phyloP scores from a whole-genome alignment of 129 eudicot genomes.

The Calendula officinalis region DNA sequence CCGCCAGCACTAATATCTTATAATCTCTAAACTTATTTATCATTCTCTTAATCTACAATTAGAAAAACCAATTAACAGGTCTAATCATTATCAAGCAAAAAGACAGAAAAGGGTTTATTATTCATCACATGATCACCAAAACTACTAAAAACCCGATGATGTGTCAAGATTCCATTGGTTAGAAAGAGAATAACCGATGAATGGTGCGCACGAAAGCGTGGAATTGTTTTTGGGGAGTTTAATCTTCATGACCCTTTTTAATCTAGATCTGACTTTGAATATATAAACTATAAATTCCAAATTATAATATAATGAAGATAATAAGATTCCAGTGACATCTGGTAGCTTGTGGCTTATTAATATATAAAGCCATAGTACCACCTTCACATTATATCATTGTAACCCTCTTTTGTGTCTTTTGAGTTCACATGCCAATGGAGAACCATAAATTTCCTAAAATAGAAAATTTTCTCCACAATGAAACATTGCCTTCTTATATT shows the following conservation, averaged over 20 bases:
- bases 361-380: constrained; percentile 35
- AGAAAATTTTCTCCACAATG: constrained; percentile 44
- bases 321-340: constrained; percentile 30
- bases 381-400: constrained; percentile 24
- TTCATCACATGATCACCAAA: constrained; percentile 34
- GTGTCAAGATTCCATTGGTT: constrained; percentile 39
- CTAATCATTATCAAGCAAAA: constrained; percentile 38
- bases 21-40: constrained; percentile 32
- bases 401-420: constrained; percentile 20
- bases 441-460: constrained; percentile 47
- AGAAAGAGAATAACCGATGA: constrained; percentile 32
- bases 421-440: constrained; percentile 45
- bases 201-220: constrained; percentile 61
- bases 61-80: constrained; percentile 18
- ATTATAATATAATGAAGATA: constrained; percentile 7
- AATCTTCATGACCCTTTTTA: constrained; percentile 30
- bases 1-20: constrained; percentile 22
- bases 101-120: constrained; percentile 31
- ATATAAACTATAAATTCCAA: background rate
- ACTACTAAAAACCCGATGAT: constrained; percentile 29
- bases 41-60: constrained; percentile 24
- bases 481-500: constrained; percentile 27
- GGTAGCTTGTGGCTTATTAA: constrained; percentile 18
- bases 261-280: constrained; percentile 36
- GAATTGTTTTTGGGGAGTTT: constrained; percentile 23